Percentiles rank a stretch among this genome's conserved stretches.
phyloP scores from a whole-genome alignment of 2,329 filamentous ascomycete genomes.

The Periconia sp. region DNA sequence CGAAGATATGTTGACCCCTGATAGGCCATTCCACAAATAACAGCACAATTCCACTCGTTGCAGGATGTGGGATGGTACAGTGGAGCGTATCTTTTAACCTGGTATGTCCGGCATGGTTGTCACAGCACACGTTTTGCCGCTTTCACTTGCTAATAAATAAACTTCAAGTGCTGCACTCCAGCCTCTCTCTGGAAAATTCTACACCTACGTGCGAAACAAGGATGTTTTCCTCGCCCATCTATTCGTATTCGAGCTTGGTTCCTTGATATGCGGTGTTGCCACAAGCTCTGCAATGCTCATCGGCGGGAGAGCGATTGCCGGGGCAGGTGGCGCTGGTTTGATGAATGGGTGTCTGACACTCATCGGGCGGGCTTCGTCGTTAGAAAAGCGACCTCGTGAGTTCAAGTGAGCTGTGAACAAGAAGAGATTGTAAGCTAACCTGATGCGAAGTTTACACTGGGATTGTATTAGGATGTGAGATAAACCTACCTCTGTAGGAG shows the following conservation, averaged over 20 bases:
- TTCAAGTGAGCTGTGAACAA: slow-evolving; percentile 1
- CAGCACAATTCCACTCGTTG: slow-evolving; percentile 18
- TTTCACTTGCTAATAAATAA: background rate
- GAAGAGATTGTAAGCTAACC: background rate
- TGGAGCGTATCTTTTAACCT: slow-evolving; percentile 13
- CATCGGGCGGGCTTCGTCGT: slow-evolving; percentile 11
- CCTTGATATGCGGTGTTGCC: slow-evolving; percentile 51
- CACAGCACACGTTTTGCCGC: background rate
- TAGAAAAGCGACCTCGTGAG: slow-evolving; percentile 42
- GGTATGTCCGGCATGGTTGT: slow-evolving; percentile 2
- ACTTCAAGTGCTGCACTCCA: slow-evolving; percentile 14
- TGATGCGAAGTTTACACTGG: slow-evolving; percentile 7
- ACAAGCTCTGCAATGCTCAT: slow-evolving; percentile 13
- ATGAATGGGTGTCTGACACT: slow-evolving; percentile 17
- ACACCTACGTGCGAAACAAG: slow-evolving; percentile 32
- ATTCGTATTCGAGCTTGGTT: slow-evolving; percentile 49
- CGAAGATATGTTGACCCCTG: background rate
- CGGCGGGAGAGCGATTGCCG: slow-evolving; percentile 14
- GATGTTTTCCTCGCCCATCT: slow-evolving; percentile 50
- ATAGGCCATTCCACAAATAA: slow-evolving; percentile 20
- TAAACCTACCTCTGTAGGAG: background rate
- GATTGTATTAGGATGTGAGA: slow-evolving; percentile 10
- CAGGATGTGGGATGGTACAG: slow-evolving; percentile 18
- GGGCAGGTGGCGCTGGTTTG: slow-evolving; percentile 10
- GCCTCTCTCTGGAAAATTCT: slow-evolving; percentile 23